Conservation (phyloP, 495 filamentous ascomycete genomes). For the Friedmanniomyces simplex region DNA sequence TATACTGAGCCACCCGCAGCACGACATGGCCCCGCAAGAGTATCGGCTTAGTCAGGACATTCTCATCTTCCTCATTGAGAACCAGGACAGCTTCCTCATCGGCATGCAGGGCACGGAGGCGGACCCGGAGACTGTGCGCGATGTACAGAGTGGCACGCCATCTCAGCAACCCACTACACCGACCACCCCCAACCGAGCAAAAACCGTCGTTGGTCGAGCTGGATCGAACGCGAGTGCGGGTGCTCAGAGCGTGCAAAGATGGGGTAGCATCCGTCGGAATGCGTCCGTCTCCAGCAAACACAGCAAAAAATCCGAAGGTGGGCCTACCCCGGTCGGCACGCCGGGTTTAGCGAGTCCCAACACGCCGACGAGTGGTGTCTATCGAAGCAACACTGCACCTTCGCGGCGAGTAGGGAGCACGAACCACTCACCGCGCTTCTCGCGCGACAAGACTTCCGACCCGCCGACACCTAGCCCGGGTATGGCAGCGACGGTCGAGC, state of each 20-base stretch:
- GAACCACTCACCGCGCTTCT: conserved; percentile 37
- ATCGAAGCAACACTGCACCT: conserved; percentile 90
- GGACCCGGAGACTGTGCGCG: conserved; percentile 76
- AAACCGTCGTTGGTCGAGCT: conserved; percentile 56
- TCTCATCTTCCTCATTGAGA: conserved; percentile 94
- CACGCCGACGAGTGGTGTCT: conserved; percentile 51
- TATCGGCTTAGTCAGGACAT: conserved; percentile 95
- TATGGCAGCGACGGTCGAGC: not conserved
- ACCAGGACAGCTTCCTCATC: conserved; percentile 64
- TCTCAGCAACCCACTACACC: conserved; percentile 39
- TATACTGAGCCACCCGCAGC: conserved; percentile 82
- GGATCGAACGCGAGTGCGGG: conserved; percentile 79
- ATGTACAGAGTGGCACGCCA: conserved; percentile 63
- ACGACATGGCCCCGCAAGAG: conserved; percentile 89
- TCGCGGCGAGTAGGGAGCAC: conserved; percentile 70
- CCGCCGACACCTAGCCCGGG: conserved; percentile 29
- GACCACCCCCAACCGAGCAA: conserved; percentile 42
- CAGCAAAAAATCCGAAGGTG: conserved; percentile 54
- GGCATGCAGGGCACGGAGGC: conserved; percentile 89
- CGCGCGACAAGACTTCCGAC: conserved; percentile 35
- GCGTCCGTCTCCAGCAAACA: conserved; percentile 65
- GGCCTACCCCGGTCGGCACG: conserved; percentile 62
- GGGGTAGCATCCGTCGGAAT: conserved; percentile 68
- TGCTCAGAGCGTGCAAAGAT: conserved; percentile 73
- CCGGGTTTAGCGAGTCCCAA: conserved; percentile 37